Conservation (phyloP, 805 yeast genomes). For the Scheffersomyces stipitis region DNA sequence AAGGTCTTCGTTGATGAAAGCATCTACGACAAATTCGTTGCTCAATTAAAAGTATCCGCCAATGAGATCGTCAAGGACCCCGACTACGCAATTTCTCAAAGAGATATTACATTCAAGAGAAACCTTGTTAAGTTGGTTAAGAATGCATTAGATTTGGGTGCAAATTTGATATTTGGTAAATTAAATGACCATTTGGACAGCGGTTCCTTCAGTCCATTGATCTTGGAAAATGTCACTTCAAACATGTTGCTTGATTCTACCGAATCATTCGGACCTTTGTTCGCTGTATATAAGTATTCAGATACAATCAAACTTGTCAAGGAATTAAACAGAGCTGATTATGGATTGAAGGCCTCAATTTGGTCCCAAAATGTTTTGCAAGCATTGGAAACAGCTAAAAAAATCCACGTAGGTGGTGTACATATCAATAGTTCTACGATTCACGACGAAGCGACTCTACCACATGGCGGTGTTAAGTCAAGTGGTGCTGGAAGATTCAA, state of each 20-base stretch:
- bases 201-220: constrained; percentile 21
- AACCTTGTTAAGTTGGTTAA: constrained; percentile 24
- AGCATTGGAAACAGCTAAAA: constrained; percentile 32
- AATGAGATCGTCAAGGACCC: constrained; percentile 11
- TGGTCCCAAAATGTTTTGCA: constrained; percentile 39
- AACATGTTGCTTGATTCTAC: constrained; percentile 26
- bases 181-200: constrained; percentile 1
- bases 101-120: constrained; percentile 23
- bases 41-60: constrained; percentile 16
- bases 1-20: constrained; percentile 33
- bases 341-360: constrained; percentile 43
- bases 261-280: constrained; percentile 48
- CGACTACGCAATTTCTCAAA: constrained; percentile 25
- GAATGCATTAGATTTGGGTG: constrained; percentile 41
- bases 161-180: constrained; percentile 26
- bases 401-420: constrained; percentile 41
- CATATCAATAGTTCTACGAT: constrained; percentile 36
- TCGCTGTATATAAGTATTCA: constrained; percentile 27
- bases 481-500: constrained; percentile 39
- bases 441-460: constrained; percentile 35
- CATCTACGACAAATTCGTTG: constrained; percentile 29
- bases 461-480: constrained; percentile 48
- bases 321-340: constrained; percentile 11
- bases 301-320: constrained; percentile 10
- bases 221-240: constrained; percentile 29